These are phyloP conservation scores for Ceriops decandra DNA, from an alignment of 345 rosid species.

Conservation along the genomic window DNA sequence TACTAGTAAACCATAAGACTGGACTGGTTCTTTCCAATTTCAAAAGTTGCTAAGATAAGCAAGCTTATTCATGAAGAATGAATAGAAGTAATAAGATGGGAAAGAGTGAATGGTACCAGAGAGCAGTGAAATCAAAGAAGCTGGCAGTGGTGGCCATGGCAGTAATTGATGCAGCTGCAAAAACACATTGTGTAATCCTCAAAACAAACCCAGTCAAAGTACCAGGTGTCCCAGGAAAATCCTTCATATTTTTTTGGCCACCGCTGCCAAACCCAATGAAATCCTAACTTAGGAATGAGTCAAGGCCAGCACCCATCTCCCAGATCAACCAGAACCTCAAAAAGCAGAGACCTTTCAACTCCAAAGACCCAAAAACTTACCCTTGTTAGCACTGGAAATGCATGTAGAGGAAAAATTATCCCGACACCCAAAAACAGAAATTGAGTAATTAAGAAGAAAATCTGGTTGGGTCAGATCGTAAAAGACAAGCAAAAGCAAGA, in stretches of 20 bases:
- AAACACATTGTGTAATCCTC: conserved; percentile 61
- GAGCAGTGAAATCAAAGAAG: conserved; percentile 67
- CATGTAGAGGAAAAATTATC: not conserved
- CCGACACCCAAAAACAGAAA: conserved; percentile 12
- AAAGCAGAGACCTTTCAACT: not conserved
- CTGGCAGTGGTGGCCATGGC: conserved; percentile 52
- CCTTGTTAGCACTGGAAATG: not conserved
- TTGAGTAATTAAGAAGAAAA: not conserved
- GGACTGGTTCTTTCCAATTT: no score
- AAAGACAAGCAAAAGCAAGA: not conserved
- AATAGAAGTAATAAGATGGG: not conserved
- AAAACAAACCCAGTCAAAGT: conserved; percentile 57
- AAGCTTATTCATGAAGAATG: not conserved
- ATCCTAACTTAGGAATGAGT: conserved; percentile 16
- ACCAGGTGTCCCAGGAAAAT: conserved; percentile 80
- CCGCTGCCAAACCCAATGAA: conserved; percentile 11
- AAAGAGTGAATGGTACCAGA: conserved; percentile 48
- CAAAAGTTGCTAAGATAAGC: not conserved
- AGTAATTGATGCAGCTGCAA: conserved; percentile 74
- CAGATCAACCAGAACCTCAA: not conserved
- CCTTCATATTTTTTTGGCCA: conserved; percentile 46
- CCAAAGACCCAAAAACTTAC: not conserved
- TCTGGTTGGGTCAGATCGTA: not conserved
- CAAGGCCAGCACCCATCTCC: conserved; percentile 13
- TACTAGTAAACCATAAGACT: no score